Percentiles rank a stretch among this genome's conserved stretches.
Conservation (phyloP, 306 rosid species). For the Lathyrus tuberosus region DNA sequence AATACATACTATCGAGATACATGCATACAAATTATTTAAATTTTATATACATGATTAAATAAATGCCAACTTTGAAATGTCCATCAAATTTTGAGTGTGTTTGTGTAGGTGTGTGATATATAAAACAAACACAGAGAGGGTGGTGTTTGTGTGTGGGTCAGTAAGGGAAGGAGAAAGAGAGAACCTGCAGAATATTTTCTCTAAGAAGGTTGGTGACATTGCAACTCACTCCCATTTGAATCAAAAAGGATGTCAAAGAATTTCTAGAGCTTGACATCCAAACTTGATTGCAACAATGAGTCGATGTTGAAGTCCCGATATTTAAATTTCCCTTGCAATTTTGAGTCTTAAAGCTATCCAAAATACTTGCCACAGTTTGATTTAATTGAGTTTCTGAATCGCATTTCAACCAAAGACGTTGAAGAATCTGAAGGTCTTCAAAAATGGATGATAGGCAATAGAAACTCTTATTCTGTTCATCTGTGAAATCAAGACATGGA, state of each 20-base stretch:
- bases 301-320: neutral
- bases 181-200: slow-evolving; percentile 7
- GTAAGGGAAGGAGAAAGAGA: neutral
- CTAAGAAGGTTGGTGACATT: neutral
- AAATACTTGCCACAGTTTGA: too few relatives aligned
- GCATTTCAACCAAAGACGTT: too few relatives aligned
- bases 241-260: neutral
- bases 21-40: too few relatives aligned
- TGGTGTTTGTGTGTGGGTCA: neutral
- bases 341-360: neutral
- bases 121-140: neutral
- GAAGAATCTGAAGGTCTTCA: too few relatives aligned
- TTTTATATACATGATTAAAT: neutral
- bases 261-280: neutral
- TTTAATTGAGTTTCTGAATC: too few relatives aligned
- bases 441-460: too few relatives aligned
- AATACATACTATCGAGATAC: neutral
- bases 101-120: neutral
- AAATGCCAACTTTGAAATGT: neutral
- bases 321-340: neutral
- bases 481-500: too few relatives aligned
- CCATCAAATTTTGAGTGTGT: neutral
- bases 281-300: neutral
- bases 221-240: slow-evolving; percentile 10
- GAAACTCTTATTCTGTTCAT: too few relatives aligned